phyloP scores from a whole-genome alignment of 1,284 basidiomycete genomes.

The Microbotryum silenes-acaulis region DNA sequence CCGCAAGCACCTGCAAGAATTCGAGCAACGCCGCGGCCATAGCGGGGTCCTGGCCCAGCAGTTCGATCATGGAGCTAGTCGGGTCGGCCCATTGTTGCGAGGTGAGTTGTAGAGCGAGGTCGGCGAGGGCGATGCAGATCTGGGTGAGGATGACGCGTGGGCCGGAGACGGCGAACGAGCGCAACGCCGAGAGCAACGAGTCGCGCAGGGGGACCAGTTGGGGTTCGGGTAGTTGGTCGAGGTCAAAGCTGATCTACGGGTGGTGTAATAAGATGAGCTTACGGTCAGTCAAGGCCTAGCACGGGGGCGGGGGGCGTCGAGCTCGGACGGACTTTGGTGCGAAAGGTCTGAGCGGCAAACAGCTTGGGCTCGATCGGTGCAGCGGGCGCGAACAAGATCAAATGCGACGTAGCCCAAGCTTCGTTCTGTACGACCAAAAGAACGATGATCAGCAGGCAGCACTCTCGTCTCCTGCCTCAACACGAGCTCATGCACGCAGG shows the following conservation, averaged over 20 bases:
- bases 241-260: constrained; percentile 83
- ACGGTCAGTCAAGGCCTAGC: too few species aligned
- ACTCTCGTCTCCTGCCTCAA: not conserved
- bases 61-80: constrained; percentile 73
- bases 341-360: constrained; percentile 94
- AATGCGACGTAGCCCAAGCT: constrained; percentile 92
- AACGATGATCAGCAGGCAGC: not conserved
- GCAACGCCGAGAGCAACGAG: constrained; percentile 73
- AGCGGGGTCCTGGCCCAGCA: constrained; percentile 72
- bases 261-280: too few species aligned
- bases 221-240: constrained; percentile 65
- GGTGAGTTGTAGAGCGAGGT: constrained; percentile 85
- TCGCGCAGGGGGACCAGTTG: constrained; percentile 64
- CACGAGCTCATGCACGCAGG: not conserved
- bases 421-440: constrained; percentile 56
- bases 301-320: too few species aligned
- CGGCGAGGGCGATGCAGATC: constrained; percentile 79
- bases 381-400: constrained; percentile 72
- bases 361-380: constrained; percentile 74
- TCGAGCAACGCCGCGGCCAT: constrained; percentile 79
- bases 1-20: constrained; percentile 84
- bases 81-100: constrained; percentile 63
- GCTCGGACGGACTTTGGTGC: constrained; percentile 65
- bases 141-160: constrained; percentile 83
- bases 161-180: constrained; percentile 56